These are phyloP conservation scores for Pichia sp. DNA, from an alignment of 1,139 yeast species.

Conservation along the genomic window DNA sequence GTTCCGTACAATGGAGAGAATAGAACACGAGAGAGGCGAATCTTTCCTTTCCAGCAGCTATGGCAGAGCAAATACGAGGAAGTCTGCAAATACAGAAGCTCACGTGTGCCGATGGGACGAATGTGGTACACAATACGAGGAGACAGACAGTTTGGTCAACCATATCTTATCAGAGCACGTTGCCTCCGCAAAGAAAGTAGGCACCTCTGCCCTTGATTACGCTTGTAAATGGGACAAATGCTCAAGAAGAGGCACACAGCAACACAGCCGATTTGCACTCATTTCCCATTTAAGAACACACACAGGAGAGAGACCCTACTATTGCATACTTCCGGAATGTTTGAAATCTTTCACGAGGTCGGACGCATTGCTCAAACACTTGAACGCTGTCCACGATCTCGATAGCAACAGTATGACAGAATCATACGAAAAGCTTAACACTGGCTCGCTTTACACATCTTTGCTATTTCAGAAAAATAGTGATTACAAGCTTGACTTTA, in stretches of 20 bases:
- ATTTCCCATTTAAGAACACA: constrained; percentile 59
- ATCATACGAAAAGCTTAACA: constrained; percentile 16
- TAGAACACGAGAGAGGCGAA: not conserved
- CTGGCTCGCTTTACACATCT: not conserved
- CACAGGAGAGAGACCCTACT: constrained; percentile 62
- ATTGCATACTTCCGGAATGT: constrained; percentile 67
- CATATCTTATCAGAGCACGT: too few relatives aligned
- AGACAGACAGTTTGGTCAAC: constrained; percentile 29
- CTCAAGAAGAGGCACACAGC: constrained; percentile 44
- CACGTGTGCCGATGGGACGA: constrained; percentile 32
- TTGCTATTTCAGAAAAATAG: constrained; percentile 4
- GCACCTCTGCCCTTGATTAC: constrained; percentile 32
- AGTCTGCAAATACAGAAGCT: constrained; percentile 2
- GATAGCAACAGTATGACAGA: constrained; percentile 24
- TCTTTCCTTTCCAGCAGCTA: not conserved
- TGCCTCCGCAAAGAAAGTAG: not conserved
- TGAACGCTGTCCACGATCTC: constrained; percentile 54
- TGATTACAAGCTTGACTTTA: constrained; percentile 6
- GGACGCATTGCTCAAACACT: constrained; percentile 59
- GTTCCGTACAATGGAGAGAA: constrained; percentile 10
- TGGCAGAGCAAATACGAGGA: too few relatives aligned
- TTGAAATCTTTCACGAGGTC: constrained; percentile 51
- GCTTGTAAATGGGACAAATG: constrained; percentile 60
- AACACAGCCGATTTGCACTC: constrained; percentile 54
- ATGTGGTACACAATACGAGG: constrained; percentile 26